Percentiles rank a stretch among this genome's conserved stretches.
These are phyloP conservation scores for Erodium maritimum DNA, from an alignment of 345 rosid genomes.

Conservation along the genomic window DNA sequence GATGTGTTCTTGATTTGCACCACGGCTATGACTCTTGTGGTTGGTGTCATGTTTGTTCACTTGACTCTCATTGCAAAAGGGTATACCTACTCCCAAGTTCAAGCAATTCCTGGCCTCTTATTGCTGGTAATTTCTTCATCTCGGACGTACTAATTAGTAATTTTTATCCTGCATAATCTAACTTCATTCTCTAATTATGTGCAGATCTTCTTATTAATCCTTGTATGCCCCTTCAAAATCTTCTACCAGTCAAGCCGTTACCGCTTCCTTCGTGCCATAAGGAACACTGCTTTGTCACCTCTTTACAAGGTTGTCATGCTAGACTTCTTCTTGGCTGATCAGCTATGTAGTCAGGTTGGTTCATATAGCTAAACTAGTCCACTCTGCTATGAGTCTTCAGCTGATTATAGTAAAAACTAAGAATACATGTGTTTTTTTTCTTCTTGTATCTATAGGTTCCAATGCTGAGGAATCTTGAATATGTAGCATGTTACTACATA, in stretches of 20 bases:
- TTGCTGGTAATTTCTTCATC: slow-evolving; percentile 42
- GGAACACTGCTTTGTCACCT: slow-evolving; percentile 78
- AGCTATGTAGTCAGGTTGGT: slow-evolving; percentile 85
- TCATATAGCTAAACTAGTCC: not conserved
- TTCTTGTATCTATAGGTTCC: slow-evolving; percentile 41
- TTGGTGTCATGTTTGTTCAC: slow-evolving; percentile 78
- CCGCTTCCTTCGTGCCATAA: slow-evolving; percentile 49
- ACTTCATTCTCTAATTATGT: not conserved
- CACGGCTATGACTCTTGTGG: slow-evolving; percentile 57
- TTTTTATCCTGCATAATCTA: no score
- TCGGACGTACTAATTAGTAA: no score
- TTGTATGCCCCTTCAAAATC: slow-evolving; percentile 72
- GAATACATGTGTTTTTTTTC: no score
- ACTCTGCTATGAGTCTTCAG: no score
- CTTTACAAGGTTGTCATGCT: slow-evolving; percentile 96
- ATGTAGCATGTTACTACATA: slow-evolving; percentile 79
- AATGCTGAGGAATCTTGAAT: slow-evolving; percentile 71
- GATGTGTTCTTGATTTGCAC: slow-evolving; percentile 85
- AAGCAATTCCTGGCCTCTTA: slow-evolving; percentile 82
- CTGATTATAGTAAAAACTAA: no score
- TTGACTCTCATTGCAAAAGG: slow-evolving; percentile 65
- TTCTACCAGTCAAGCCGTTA: slow-evolving; percentile 69
- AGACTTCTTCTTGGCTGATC: slow-evolving; percentile 99
- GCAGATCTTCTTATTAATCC: slow-evolving; percentile 49
- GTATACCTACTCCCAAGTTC: slow-evolving; percentile 55